These are phyloP conservation scores for Durio zibethinus DNA, from an alignment of 345 rosid species.

Conservation along the genomic window DNA sequence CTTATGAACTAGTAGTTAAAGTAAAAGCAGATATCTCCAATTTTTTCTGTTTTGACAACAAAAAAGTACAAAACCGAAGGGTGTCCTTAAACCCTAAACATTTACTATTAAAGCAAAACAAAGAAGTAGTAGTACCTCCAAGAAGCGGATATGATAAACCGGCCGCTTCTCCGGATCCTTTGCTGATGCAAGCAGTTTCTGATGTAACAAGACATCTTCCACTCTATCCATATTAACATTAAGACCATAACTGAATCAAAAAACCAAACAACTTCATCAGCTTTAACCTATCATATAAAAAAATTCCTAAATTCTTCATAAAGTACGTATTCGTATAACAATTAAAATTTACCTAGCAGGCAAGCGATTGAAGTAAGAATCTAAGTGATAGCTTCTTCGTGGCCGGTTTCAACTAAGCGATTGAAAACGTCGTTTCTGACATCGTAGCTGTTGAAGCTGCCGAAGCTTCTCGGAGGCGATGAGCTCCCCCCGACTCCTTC, in stretches of 20 bases:
- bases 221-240: slow-evolving; percentile 70
- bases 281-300: not conserved
- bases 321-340: not conserved
- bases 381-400: slow-evolving; percentile 47
- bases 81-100: not conserved
- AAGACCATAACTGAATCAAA: slow-evolving; percentile 48
- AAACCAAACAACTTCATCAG: slow-evolving; percentile 3
- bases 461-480: slow-evolving; percentile 67
- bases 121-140: slow-evolving; percentile 45
- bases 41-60: not conserved
- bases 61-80: not conserved
- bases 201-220: slow-evolving; percentile 63
- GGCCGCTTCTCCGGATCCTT: slow-evolving; percentile 61
- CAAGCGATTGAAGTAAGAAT: slow-evolving; percentile 66
- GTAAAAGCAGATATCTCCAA: not conserved
- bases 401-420: slow-evolving; percentile 53
- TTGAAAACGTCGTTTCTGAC: slow-evolving; percentile 48
- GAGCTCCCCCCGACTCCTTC: slow-evolving; percentile 85
- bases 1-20: not conserved
- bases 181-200: slow-evolving; percentile 51
- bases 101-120: not conserved
- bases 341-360: slow-evolving; percentile 51
- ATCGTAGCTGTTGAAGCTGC: slow-evolving; percentile 42
- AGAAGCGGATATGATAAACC: slow-evolving; percentile 55
- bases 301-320: not conserved